Percentiles rank a stretch among this genome's conserved stretches.
Evolutionary conservation across 2,329 filamentous ascomycete genomes (phyloP).

Genomic region (Neonectria ditissima): DNA sequence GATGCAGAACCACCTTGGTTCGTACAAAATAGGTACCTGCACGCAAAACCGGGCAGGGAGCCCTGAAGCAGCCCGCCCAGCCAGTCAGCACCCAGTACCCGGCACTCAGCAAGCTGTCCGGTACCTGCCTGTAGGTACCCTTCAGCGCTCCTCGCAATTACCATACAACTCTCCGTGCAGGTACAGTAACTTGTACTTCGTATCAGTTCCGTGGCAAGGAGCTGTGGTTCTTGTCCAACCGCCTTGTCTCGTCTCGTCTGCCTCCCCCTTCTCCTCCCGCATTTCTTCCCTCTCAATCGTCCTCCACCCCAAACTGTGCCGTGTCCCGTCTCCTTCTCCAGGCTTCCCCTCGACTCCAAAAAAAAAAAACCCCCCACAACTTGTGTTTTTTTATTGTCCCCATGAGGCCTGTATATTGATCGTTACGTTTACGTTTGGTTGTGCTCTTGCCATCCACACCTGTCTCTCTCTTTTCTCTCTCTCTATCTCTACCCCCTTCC

Average conservation of each 20-base stretch:
- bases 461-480: slow-evolving; percentile 25
- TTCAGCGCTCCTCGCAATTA: no score
- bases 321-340: slow-evolving; percentile 45
- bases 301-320: slow-evolving; percentile 41
- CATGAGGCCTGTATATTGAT: slow-evolving; percentile 55
- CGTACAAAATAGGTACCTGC: no score
- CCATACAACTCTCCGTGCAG: no score
- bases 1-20: no score
- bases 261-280: slow-evolving; percentile 32
- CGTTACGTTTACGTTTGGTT: slow-evolving; percentile 46
- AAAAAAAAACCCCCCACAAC: slow-evolving; percentile 41
- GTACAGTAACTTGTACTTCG: background rate
- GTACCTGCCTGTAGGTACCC: no score
- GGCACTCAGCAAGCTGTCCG: background rate
- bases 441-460: no score
- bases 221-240: slow-evolving; percentile 9
- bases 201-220: background rate
- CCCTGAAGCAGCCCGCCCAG: background rate
- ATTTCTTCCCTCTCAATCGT: slow-evolving; percentile 38
- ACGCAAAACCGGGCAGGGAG: background rate
- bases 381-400: slow-evolving; percentile 41
- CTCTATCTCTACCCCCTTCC: slow-evolving; percentile 30
- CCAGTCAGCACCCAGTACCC: no score
- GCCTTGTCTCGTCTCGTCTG: slow-evolving; percentile 31
- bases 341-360: slow-evolving; percentile 33